Conservation (phyloP, 106 monocot species). For the Acorus gramineus region DNA sequence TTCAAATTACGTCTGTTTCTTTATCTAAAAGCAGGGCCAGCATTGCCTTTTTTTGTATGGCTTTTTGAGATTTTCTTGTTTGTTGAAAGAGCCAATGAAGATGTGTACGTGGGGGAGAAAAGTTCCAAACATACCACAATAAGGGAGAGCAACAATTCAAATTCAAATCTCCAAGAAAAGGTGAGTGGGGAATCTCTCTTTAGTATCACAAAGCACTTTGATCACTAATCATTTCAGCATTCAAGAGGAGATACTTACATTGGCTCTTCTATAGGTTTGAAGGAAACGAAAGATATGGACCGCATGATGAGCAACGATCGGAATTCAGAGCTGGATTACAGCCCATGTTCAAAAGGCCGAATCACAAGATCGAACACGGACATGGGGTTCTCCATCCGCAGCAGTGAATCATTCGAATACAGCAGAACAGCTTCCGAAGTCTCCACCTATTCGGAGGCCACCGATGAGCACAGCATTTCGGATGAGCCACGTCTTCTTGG, state of each 20-base stretch:
- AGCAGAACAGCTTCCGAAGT: conserved; percentile 60
- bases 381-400: conserved; percentile 23
- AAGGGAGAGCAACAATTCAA: neutral
- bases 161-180: conserved; percentile 1
- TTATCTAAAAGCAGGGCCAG: no score
- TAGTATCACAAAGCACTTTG: neutral
- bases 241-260: neutral
- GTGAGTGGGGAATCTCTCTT: neutral
- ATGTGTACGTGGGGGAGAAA: conserved; percentile 2
- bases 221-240: neutral
- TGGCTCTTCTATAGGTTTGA: conserved; percentile 7
- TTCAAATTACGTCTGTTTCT: no score
- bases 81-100: no score
- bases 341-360: neutral
- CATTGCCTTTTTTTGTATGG: no score
- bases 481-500: conserved; percentile 18
- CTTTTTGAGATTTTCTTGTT: no score
- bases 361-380: conserved; percentile 7
- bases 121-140: conserved; percentile 3
- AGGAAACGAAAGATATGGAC: conserved; percentile 10
- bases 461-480: conserved; percentile 18
- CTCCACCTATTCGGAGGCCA: conserved; percentile 51
- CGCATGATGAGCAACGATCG: conserved; percentile 22
- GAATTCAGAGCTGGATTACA: conserved; percentile 21
- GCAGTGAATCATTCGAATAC: conserved; percentile 29